Evolutionary conservation across 257 asterid genomes (phyloP).

Genomic region (Scutellaria galericulata): DNA sequence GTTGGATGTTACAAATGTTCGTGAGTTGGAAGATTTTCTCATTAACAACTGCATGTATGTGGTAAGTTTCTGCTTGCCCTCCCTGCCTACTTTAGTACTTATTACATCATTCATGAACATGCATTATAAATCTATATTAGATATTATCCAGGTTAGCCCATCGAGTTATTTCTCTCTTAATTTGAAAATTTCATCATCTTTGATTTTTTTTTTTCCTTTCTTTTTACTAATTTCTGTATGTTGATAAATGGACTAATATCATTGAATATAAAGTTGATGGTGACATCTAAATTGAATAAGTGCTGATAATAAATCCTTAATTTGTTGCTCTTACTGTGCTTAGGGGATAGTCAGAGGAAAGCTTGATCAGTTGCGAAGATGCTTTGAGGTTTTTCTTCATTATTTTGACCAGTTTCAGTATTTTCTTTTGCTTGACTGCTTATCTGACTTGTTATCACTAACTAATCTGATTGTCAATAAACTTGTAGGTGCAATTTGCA

Average conservation of each 20-base stretch:
- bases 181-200: background rate
- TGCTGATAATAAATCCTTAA: slow-evolving; percentile 23
- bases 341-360: slow-evolving; percentile 98
- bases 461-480: slow-evolving; percentile 27
- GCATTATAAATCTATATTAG: background rate
- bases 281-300: slow-evolving; percentile 17
- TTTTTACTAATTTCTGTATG: slow-evolving; percentile 3
- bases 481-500: slow-evolving; percentile 91
- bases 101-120: slow-evolving; percentile 14
- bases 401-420: slow-evolving; percentile 27
- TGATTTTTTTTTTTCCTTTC: background rate
- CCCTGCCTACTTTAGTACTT: background rate
- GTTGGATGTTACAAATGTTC: slow-evolving; percentile 92
- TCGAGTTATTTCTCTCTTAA: background rate
- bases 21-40: slow-evolving; percentile 96
- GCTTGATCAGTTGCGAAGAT: slow-evolving; percentile 95
- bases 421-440: background rate
- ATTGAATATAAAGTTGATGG: background rate
- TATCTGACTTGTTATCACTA: slow-evolving; percentile 20
- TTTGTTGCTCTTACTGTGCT: slow-evolving; percentile 31
- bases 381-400: slow-evolving; percentile 77
- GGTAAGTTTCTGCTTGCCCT: slow-evolving; percentile 57
- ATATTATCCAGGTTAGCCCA: background rate
- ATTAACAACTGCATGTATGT: slow-evolving; percentile 97
- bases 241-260: background rate